Percentiles rank a stretch among this genome's conserved stretches.
Conservation (phyloP, 495 filamentous ascomycete species). For the Hypoxylon fragiforme region DNA sequence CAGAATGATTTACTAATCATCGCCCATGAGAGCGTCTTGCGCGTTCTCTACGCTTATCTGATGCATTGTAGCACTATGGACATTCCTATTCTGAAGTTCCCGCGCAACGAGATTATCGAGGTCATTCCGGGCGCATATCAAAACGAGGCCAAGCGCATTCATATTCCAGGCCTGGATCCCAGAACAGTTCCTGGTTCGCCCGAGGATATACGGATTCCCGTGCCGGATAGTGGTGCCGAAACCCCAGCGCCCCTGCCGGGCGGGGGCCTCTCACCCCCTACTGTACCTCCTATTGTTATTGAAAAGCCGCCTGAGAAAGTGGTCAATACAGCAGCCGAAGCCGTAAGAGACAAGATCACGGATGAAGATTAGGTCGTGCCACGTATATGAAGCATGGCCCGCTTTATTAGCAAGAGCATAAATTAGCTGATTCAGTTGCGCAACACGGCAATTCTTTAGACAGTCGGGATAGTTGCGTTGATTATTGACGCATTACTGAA, state of each 20-base stretch:
- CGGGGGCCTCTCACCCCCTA: conserved; percentile 41
- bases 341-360: conserved; percentile 50
- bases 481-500: too few relatives aligned
- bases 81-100: conserved; percentile 92
- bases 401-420: background rate
- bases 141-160: conserved; percentile 88
- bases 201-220: conserved; percentile 82
- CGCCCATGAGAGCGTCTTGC: conserved; percentile 93
- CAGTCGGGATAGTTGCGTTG: too few relatives aligned
- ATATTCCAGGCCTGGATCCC: conserved; percentile 59
- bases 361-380: conserved; percentile 46
- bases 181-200: conserved; percentile 66
- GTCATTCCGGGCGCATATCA: conserved; percentile 97
- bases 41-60: conserved; percentile 94
- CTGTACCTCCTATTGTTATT: conserved; percentile 35
- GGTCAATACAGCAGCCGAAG: conserved; percentile 48
- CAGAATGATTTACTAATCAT: conserved; percentile 97
- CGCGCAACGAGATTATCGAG: conserved; percentile 96
- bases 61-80: conserved; percentile 98
- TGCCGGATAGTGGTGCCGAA: conserved; percentile 50
- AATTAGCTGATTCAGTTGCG: too few relatives aligned
- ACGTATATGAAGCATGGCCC: background rate
- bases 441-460: too few relatives aligned
- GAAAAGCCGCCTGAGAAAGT: conserved; percentile 49
- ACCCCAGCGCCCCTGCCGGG: conserved; percentile 26